These are phyloP conservation scores for Cylindrotheca fusiformis DNA, from an alignment of 108 stramenopile species.

Conservation along the genomic window DNA sequence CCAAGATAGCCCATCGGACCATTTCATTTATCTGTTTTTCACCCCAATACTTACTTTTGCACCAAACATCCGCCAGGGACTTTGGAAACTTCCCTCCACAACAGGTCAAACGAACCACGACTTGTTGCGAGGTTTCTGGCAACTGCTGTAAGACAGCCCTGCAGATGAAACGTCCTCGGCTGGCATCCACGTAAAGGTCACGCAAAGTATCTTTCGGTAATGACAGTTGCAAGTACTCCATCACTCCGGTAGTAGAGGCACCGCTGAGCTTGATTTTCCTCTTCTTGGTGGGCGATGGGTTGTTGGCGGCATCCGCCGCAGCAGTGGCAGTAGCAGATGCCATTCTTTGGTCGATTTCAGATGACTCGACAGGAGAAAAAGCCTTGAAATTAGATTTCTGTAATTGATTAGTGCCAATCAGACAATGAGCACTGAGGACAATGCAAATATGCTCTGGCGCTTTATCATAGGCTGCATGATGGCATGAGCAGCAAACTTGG, in stretches of 20 bases:
- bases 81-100: conserved; percentile 50
- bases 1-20: conserved; percentile 47
- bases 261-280: not conserved
- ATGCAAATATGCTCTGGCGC: too few relatives aligned
- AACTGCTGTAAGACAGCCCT: conserved; percentile 53
- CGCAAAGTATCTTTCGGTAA: conserved; percentile 24
- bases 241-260: conserved; percentile 32
- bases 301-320: not conserved
- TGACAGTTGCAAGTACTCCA: conserved; percentile 40
- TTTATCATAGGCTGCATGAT: too few relatives aligned
- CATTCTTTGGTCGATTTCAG: too few relatives aligned
- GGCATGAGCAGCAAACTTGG: too few relatives aligned
- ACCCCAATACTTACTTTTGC: conserved; percentile 13
- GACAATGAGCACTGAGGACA: too few relatives aligned
- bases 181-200: conserved; percentile 42
- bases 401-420: too few relatives aligned
- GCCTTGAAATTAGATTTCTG: too few relatives aligned
- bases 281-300: not conserved
- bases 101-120: conserved; percentile 42
- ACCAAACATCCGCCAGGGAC: conserved; percentile 31
- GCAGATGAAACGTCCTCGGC: conserved; percentile 47
- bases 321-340: too few relatives aligned
- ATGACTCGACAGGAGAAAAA: too few relatives aligned
- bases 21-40: conserved; percentile 25
- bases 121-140: conserved; percentile 40